phyloP scores from a whole-genome alignment of 306 rosid species.

The Inga laurina region DNA sequence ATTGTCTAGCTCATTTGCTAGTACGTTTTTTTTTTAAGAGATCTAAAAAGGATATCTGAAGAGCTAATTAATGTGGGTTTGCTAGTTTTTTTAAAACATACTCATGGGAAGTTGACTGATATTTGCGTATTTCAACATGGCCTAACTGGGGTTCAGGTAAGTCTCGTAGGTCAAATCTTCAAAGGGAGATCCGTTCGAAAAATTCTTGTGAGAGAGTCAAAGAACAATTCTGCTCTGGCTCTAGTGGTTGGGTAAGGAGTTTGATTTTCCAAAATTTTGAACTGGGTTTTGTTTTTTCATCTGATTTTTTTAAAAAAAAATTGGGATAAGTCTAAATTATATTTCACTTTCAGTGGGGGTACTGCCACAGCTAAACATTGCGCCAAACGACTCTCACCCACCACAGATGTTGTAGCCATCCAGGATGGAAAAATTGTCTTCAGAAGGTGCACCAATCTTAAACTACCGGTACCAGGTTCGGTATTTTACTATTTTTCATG shows the following conservation, averaged over 20 bases:
- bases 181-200: slow-evolving; percentile 57
- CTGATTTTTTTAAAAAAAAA: neutral
- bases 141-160: slow-evolving; percentile 56
- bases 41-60: neutral
- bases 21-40: neutral
- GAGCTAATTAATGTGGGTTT: neutral
- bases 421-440: slow-evolving; percentile 67
- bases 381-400: slow-evolving; percentile 62
- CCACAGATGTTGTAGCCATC: slow-evolving; percentile 68
- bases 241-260: slow-evolving; percentile 76
- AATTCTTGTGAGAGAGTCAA: slow-evolving; percentile 74
- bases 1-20: neutral
- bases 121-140: slow-evolving; percentile 9
- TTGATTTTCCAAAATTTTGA: neutral
- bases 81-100: neutral
- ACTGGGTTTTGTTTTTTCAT: slow-evolving; percentile 16
- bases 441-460: slow-evolving; percentile 59
- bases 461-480: slow-evolving; percentile 82
- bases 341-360: slow-evolving; percentile 52
- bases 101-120: slow-evolving; percentile 14
- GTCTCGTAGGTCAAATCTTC: slow-evolving; percentile 56
- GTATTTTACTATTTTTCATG: neutral
- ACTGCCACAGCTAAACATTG: slow-evolving; percentile 70
- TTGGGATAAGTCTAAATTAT: slow-evolving; percentile 36
- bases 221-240: slow-evolving; percentile 58